Base-by-base conservation (phyloP, 148 eudicot genomes). In the Fagopyrum esculentum region DNA sequence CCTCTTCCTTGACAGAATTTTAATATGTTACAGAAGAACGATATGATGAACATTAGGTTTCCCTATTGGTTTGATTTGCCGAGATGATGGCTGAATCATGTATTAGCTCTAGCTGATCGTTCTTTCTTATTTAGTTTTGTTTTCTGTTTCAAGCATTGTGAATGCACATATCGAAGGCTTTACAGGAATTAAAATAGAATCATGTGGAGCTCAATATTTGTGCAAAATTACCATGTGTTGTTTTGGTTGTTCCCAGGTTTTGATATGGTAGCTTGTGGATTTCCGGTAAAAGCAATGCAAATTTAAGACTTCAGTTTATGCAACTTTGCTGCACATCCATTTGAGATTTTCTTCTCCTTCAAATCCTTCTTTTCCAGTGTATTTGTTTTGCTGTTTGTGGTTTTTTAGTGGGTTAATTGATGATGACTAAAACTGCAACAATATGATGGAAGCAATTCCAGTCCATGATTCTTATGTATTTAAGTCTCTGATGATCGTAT, bases 401-500 rank as follows among this genome's bases (percentile, higher is more conserved):
- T 4, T 0, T 13, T 68, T 35, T 4, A 3, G 46, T 1, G 1
- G 47, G 81, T 87, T 88, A 87, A 12, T 6, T 89, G 90, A 89
- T 82, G 92, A 85, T 35, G 88, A 79, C 79, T 77, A 71, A 71
- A 78, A 80, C 92, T 89, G 93, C 90, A 89, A 87, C 86, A 83
- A 85, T 83, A 85, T 89, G 90, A 89, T 40, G 9, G 81, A 44
- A 64, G 29, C 61, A 29, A 61, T 26, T 35, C 61, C 64, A 74
- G 70, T 35, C 80, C 79, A 51, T 87, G 92, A 87, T 89, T 89
- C 80, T 0, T 85, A 11, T 19, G 88, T 86, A 89, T 89, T 85
- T 87, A 87, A 89, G 92, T 89, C 90, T 89, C 92, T 89, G 90
- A 87, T 89, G 92, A 82, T 85, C 82, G 74, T 72, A 72, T 22